Evolutionary conservation across 1,139 yeast species (phyloP).

Genomic region (Schwanniomyces etchellsii): DNA sequence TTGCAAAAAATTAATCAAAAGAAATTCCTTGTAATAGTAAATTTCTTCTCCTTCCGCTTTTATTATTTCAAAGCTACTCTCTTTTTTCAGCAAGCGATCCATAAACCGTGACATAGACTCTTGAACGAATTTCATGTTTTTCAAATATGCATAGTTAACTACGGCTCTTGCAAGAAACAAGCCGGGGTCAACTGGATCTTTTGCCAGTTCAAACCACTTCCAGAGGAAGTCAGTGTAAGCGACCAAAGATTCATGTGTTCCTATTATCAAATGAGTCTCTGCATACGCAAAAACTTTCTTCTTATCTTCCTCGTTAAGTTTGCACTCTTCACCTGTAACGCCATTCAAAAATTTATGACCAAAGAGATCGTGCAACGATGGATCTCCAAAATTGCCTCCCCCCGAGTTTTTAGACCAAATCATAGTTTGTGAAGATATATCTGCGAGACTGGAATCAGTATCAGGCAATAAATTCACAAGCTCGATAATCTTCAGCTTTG

Average conservation of each 20-base stretch:
- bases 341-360: conserved; percentile 54
- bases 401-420: conserved; percentile 56
- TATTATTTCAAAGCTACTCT: too few relatives aligned
- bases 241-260: conserved; percentile 55
- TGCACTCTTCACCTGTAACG: conserved; percentile 19
- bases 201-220: conserved; percentile 47
- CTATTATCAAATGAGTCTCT: conserved; percentile 60
- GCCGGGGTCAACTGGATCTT: conserved; percentile 35
- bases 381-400: conserved; percentile 60
- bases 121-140: conserved; percentile 55
- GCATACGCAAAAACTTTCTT: conserved; percentile 34
- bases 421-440: conserved; percentile 57
- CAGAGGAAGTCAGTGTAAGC: conserved; percentile 50
- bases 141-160: conserved; percentile 61
- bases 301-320: conserved; percentile 20
- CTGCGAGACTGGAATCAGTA: conserved; percentile 61
- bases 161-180: conserved; percentile 57
- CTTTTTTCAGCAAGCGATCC: conserved; percentile 21
- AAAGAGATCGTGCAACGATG: conserved; percentile 66
- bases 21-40: conserved; percentile 14
- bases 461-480: conserved; percentile 44
- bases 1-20: conserved; percentile 63
- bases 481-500: conserved; percentile 32
- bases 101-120: conserved; percentile 39
- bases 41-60: conserved; percentile 13